Base-by-base conservation (phyloP, 2,329 filamentous ascomycete genomes). In the Beauveria varroae region DNA sequence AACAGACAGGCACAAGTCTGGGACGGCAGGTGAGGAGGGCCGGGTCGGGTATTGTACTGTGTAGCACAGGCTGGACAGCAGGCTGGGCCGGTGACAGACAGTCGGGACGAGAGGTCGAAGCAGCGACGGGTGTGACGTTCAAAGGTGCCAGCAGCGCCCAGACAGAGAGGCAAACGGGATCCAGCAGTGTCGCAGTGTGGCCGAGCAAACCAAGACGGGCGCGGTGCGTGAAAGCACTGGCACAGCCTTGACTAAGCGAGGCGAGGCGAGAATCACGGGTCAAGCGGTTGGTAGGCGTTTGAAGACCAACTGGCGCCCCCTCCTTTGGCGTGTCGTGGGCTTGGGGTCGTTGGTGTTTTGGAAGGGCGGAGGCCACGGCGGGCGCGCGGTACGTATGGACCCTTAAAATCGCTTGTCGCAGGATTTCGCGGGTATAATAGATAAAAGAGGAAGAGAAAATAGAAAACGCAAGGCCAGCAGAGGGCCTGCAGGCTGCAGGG, bases 381-480 rank as follows among this genome's bases (percentile, higher is more conserved):
- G 34, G 26, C 6, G 28, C 34, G 14, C 14, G 34, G 14, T 6
- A 37, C 30, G 30, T 20, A 40, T 28, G 46, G 34, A 24, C 5
- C 10, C 44, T 30, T n/a, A 53, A 10, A 26, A 40, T 30, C 5
- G n/a, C 16, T 28, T 18, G 54, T 49, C 41, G 26, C 26, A 30
- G 9, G 18, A 7, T 10, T 40, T 43, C 37, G 52, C n/a, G 22
- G 10, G 3, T 10, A 26, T 26, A 26, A 26, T 26, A 26, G 5
- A 26, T 26, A 26, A 26, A 26, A 54, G 30, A 12, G 54, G n/a
- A 26, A 44, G 30, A 37, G 9, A 46, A 24, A 40, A n/a, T n/a
- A 61, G 47, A 50, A 58, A 24, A 30, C 34, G 34, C 37, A 58
- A 64, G 62, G 49, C 49, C 57, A 37, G 41, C 57, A 61, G 60